Evolutionary conservation across 2,329 filamentous ascomycete genomes (phyloP), one percentile per base, ranked within the genome.

Genomic region (Xylaria sp.): DNA sequence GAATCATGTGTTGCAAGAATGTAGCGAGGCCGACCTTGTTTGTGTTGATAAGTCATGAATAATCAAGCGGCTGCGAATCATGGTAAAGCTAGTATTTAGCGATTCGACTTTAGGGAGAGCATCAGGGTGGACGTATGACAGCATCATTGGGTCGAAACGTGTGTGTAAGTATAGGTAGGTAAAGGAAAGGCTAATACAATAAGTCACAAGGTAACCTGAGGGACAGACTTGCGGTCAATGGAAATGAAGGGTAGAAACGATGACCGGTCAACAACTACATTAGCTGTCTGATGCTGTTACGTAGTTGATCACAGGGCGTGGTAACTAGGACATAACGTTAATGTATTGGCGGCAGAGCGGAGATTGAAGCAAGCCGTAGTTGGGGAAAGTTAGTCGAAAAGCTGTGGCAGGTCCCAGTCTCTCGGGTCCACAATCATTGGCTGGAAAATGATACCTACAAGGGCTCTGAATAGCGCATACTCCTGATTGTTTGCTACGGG

Each of bases 401-500:
- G 26, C 26, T 7, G 31, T 54, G 9, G 3, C 31, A 11, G 28
- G 51, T 56, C 23, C 61, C 44, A 40, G 33, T 13, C 56, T 40
- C 38, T 38, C 36, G 59, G 59, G 51, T 42, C 59, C 49, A 59
- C 23, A 53, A 31, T 23, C 15, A 58, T 58, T 58, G 44, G 53
- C 23, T 62, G 13, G 31, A 11, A 53, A 31, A 31, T 33, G 17
- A 49, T 49, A 49, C 23, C 44, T 40, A 44, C 51, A 63, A 59
- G 44, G 44, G 23, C 20, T n/a, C 40, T 26, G 38, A 11, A 42
- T 10, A 15, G 40, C 31, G 9, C 11, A 38, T 33, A 38, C 40
- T 31, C 6, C 56, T 58, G 15, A 53, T n/a, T 58, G 54, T 62
- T 68, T 68, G 66, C 56, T 57, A 58, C 28, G 38, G 48, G 31